Conservation (phyloP, 2,329 filamentous ascomycete species). For the Fusarium sp. region DNA sequence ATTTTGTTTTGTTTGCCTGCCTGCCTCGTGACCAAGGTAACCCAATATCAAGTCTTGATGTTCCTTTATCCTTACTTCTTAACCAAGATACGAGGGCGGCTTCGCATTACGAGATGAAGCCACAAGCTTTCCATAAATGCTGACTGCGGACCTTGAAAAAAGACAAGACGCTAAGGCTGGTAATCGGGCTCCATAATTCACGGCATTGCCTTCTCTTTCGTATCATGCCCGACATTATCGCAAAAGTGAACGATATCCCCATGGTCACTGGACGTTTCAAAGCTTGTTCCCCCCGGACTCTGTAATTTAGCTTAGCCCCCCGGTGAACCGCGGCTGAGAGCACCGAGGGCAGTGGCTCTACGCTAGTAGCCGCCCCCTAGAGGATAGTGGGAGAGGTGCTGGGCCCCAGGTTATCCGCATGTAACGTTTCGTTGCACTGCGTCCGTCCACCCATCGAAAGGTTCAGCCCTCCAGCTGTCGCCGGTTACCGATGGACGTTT, state of each 20-base stretch:
- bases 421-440: conserved; percentile 41
- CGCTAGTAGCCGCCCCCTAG: conserved; percentile 8
- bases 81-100: background rate
- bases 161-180: background rate
- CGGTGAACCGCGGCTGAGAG: conserved; percentile 5
- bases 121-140: background rate
- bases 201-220: conserved; percentile 23
- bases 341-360: background rate
- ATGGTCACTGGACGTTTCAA: background rate
- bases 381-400: background rate
- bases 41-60: background rate
- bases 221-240: conserved; percentile 22
- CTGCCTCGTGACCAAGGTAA: conserved; percentile 5
- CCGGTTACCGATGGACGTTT: background rate
- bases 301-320: conserved; percentile 24
- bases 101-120: background rate
- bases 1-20: background rate
- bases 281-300: background rate
- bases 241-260: conserved; percentile 8
- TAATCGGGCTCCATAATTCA: conserved; percentile 22
- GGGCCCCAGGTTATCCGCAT: conserved; percentile 28
- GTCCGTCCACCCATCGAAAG: conserved; percentile 27
- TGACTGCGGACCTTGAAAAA: background rate
- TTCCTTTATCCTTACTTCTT: background rate
- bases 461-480: conserved; percentile 4